Percentiles rank a stretch among this genome's conserved stretches.
Evolutionary conservation across 495 filamentous ascomycete genomes (phyloP).

Genomic region (Penicillium waksmanii): DNA sequence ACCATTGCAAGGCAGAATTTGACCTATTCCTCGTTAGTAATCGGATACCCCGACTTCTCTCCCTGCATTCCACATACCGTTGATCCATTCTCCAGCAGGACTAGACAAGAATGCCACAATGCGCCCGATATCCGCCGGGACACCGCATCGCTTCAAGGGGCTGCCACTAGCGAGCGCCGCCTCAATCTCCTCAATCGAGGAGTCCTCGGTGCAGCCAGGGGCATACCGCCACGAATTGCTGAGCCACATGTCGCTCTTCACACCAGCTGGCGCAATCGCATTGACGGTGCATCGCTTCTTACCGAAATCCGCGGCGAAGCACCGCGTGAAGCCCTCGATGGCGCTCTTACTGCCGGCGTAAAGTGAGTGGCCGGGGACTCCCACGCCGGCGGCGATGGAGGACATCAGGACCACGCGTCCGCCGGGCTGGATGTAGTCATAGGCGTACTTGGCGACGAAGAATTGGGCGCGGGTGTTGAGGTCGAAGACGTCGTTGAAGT

Average conservation of each 20-base stretch:
- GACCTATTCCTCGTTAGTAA: conserved; percentile 21
- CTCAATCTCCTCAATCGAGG: conserved; percentile 47
- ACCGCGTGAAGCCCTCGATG: conserved; percentile 76
- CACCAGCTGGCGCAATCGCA: conserved; percentile 73
- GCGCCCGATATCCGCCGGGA: conserved; percentile 61
- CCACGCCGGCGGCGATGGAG: conserved; percentile 58
- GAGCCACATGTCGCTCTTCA: conserved; percentile 80
- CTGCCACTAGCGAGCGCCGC: conserved; percentile 40
- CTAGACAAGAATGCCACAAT: conserved; percentile 59
- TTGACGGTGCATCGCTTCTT: conserved; percentile 76
- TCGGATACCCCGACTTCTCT: background rate
- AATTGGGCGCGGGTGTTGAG: conserved; percentile 80
- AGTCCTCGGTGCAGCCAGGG: conserved; percentile 48
- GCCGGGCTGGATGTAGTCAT: conserved; percentile 65
- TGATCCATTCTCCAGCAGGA: conserved; percentile 64
- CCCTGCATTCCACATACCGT: conserved; percentile 48
- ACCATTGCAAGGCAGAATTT: conserved; percentile 39
- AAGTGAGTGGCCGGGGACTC: conserved; percentile 71
- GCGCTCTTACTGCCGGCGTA: conserved; percentile 80
- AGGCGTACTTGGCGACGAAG: conserved; percentile 79
- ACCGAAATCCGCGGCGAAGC: conserved; percentile 74
- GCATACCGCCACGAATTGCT: conserved; percentile 69
- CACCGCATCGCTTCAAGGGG: conserved; percentile 57
- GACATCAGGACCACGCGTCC: conserved; percentile 67
- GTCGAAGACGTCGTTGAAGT: conserved; percentile 76